Evolutionary conservation across 768 basidiomycete genomes (phyloP).

Genomic region (Boletus rufocinnamomeus): DNA sequence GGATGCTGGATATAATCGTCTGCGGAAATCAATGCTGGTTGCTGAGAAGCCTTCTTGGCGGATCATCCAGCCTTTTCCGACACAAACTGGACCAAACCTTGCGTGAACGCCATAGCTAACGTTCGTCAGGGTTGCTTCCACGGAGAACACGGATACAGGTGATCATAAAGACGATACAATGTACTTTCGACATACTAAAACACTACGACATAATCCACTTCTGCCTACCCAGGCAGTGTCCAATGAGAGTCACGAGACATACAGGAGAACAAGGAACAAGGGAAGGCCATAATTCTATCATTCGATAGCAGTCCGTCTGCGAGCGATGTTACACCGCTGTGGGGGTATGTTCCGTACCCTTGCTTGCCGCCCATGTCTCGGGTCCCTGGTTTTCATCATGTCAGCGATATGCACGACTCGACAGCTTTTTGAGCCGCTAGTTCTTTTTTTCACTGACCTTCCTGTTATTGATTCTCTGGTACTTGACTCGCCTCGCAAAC

Average conservation of each 20-base stretch:
- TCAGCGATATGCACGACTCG: not conserved
- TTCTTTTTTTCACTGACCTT: slow-evolving; percentile 32
- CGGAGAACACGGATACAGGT: not conserved
- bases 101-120: not conserved
- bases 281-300: not conserved
- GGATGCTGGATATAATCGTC: not conserved
- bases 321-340: slow-evolving; percentile 12
- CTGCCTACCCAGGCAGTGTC: not conserved
- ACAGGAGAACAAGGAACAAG: not conserved
- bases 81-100: not conserved
- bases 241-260: not conserved
- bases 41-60: not conserved
- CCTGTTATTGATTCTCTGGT: slow-evolving; percentile 44
- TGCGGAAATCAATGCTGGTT: not conserved
- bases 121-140: not conserved
- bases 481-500: slow-evolving; percentile 43
- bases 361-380: slow-evolving; percentile 33
- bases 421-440: not conserved
- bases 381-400: slow-evolving; percentile 24
- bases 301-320: not conserved
- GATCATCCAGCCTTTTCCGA: not conserved
- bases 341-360: slow-evolving; percentile 33
- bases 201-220: not conserved
- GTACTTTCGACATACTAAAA: not conserved
- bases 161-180: not conserved